Percentiles rank a stretch among this genome's conserved stretches.
These are phyloP conservation scores for Corrigiola litoralis DNA, from an alignment of 179 eudicot species.

Conservation along the genomic window DNA sequence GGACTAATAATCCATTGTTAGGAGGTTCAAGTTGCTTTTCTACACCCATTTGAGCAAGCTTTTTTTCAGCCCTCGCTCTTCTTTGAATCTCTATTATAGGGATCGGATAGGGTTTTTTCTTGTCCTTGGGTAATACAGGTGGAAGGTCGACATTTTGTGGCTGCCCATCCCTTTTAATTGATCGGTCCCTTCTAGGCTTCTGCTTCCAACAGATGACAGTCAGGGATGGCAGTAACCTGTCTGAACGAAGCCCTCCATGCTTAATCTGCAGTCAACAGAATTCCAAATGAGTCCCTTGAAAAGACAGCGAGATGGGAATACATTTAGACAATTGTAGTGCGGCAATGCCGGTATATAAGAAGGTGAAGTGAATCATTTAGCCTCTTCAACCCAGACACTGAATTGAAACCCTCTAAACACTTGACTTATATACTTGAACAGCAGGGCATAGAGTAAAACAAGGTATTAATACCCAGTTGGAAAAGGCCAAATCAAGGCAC, in stretches of 20 bases:
- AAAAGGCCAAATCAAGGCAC: not conserved
- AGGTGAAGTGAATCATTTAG: too few relatives aligned
- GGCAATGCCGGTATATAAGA: too few relatives aligned
- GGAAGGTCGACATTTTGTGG: conserved; percentile 94
- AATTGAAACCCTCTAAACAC: too few relatives aligned
- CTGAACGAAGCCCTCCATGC: conserved; percentile 20
- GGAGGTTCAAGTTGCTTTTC: conserved; percentile 93
- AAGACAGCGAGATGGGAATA: not conserved
- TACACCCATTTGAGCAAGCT: conserved; percentile 71
- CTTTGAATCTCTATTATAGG: conserved; percentile 64
- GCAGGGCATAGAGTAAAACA: not conserved
- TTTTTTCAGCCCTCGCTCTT: conserved; percentile 66
- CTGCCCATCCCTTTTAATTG: conserved; percentile 31
- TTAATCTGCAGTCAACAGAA: conserved; percentile 34
- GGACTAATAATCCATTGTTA: conserved; percentile 71
- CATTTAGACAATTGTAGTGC: too few relatives aligned
- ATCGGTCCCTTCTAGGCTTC: conserved; percentile 25
- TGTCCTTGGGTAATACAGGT: conserved; percentile 59
- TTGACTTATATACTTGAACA: too few relatives aligned
- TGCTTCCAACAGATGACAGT: conserved; percentile 29
- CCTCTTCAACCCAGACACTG: too few relatives aligned
- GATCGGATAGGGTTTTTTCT: conserved; percentile 90
- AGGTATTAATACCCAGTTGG: not conserved
- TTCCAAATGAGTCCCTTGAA: conserved; percentile 7
- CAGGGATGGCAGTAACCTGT: conserved; percentile 20